Conservation (phyloP, 2,329 filamentous ascomycete genomes). For the Phaeoacremonium minimum region DNA sequence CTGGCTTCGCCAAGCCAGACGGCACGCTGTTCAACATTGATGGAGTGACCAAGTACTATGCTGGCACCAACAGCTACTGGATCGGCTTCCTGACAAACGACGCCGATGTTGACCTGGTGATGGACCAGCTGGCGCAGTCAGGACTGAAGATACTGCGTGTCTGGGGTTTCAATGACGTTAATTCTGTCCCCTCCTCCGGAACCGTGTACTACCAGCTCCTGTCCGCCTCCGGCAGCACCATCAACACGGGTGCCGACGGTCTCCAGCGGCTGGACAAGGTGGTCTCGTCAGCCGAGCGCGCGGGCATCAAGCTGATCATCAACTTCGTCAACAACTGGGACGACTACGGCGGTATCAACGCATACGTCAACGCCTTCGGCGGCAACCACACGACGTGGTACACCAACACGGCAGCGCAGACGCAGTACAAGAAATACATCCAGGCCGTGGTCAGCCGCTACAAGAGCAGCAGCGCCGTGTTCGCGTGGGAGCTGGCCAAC, state of each 20-base stretch:
- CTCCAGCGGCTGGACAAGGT: slow-evolving; percentile 62
- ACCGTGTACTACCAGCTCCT: slow-evolving; percentile 49
- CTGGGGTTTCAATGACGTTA: slow-evolving; percentile 60
- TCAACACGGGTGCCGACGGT: slow-evolving; percentile 59
- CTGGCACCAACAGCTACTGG: slow-evolving; percentile 51
- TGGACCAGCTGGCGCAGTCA: slow-evolving; percentile 27
- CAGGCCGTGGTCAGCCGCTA: slow-evolving; percentile 44
- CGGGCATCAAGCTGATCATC: slow-evolving; percentile 59
- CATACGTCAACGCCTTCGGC: slow-evolving; percentile 56
- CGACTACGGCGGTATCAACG: slow-evolving; percentile 62
- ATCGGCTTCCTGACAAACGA: slow-evolving; percentile 42
- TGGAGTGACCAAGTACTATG: slow-evolving; percentile 37
- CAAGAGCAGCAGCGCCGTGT: slow-evolving; percentile 38
- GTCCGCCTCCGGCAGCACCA: slow-evolving; percentile 42
- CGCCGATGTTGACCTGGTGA: slow-evolving; percentile 33
- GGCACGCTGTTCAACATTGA: slow-evolving; percentile 33
- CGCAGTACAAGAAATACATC: slow-evolving; percentile 51
- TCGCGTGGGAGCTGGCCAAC: slow-evolving; percentile 52
- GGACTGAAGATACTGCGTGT: slow-evolving; percentile 49
- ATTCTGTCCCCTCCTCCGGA: slow-evolving; percentile 22
- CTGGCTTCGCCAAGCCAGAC: slow-evolving; percentile 15
- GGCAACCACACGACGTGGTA: slow-evolving; percentile 52
- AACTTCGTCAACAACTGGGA: slow-evolving; percentile 66
- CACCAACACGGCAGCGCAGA: slow-evolving; percentile 45
- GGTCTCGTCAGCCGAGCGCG: slow-evolving; percentile 52